These are phyloP conservation scores for Colletotrichum ledebouriae DNA, from an alignment of 2,329 filamentous ascomycete species.

Conservation along the genomic window DNA sequence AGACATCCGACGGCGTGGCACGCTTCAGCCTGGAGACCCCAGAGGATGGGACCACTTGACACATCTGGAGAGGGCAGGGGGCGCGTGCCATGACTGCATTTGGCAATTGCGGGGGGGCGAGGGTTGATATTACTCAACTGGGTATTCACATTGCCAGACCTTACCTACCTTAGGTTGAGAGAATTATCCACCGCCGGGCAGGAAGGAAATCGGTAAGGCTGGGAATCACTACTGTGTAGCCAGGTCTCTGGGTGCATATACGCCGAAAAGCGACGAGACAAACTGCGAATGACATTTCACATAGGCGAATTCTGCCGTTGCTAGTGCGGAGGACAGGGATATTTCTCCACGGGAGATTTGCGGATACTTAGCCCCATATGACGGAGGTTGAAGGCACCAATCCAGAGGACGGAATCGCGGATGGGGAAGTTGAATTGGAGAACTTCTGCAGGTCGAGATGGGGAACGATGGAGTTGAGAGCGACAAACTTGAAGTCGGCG, in stretches of 20 bases:
- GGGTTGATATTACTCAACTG: slow-evolving; percentile 12
- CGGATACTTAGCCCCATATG: slow-evolving; percentile 1
- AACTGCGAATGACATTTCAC: neutral
- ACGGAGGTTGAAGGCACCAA: neutral
- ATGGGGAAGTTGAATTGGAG: neutral
- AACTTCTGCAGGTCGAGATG: neutral
- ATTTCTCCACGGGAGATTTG: slow-evolving; percentile 22
- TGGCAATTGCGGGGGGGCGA: slow-evolving; percentile 12
- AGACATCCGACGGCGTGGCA: neutral
- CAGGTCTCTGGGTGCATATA: slow-evolving; percentile 11
- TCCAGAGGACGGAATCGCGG: neutral
- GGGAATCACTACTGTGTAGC: neutral
- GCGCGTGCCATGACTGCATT: slow-evolving; percentile 18
- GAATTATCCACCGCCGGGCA: neutral
- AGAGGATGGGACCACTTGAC: neutral
- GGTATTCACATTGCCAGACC: neutral
- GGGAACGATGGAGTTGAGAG: neutral
- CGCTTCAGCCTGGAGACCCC: neutral
- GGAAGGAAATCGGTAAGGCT: neutral
- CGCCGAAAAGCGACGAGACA: neutral
- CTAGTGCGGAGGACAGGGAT: neutral
- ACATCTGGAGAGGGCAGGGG: slow-evolving; percentile 17
- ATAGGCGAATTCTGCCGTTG: neutral
- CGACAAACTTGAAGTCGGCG: slow-evolving; percentile 3
- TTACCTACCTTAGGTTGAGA: too few species aligned